These are phyloP conservation scores for Monilinia polystroma DNA, from an alignment of 2,329 filamentous ascomycete species.

Conservation along the genomic window DNA sequence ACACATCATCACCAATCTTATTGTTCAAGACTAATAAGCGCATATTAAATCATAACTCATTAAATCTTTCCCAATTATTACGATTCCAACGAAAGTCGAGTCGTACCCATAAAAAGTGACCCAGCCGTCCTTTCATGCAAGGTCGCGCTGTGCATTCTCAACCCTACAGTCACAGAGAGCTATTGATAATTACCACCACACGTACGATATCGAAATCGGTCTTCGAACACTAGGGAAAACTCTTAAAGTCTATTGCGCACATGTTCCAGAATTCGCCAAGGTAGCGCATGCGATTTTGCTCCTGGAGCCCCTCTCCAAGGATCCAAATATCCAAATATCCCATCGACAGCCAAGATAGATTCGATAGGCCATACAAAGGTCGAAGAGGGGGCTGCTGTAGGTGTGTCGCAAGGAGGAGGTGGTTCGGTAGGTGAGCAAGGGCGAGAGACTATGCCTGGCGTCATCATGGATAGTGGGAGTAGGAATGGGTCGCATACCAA, in stretches of 20 bases:
- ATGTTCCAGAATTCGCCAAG: conserved; percentile 33
- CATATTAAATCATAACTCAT: conserved; percentile 13
- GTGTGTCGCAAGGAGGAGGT: conserved; percentile 33
- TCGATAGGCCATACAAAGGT: conserved; percentile 34
- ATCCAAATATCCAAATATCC: conserved; percentile 20
- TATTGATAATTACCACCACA: conserved; percentile 22
- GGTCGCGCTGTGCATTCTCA: conserved; percentile 37
- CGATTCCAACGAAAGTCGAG: conserved; percentile 19
- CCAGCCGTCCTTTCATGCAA: conserved; percentile 35
- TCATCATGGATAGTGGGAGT: conserved; percentile 57
- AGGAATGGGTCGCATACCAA: conserved; percentile 55
- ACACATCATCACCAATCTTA: neutral
- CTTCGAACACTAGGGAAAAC: conserved; percentile 10
- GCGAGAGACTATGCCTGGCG: conserved; percentile 50
- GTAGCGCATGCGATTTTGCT: conserved; percentile 39
- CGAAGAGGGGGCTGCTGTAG: conserved; percentile 36
- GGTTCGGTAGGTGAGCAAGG: conserved; percentile 30
- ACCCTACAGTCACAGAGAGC: conserved; percentile 25
- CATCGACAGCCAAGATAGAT: conserved; percentile 41
- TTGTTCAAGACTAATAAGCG: neutral
- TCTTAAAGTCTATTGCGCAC: conserved; percentile 32
- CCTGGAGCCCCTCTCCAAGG: conserved; percentile 27
- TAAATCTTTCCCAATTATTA: neutral
- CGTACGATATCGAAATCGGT: conserved; percentile 10
- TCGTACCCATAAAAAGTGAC: conserved; percentile 22